These are phyloP conservation scores for Orbilia brochopaga DNA, from an alignment of 2,329 filamentous ascomycete species.

Conservation along the genomic window DNA sequence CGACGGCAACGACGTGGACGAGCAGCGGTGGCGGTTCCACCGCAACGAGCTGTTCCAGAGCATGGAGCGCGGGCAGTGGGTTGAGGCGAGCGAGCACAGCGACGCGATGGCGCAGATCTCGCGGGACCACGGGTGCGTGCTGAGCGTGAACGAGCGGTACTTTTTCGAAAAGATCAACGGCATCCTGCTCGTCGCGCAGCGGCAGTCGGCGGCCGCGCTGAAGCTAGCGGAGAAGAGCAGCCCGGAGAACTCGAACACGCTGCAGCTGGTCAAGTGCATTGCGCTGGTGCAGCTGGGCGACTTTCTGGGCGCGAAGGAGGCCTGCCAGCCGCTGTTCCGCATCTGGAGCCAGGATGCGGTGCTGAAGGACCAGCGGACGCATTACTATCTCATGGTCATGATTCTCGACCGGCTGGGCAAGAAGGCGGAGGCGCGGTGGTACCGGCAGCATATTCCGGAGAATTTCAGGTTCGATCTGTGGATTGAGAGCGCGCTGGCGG, in stretches of 20 bases:
- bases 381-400: conserved; percentile 50
- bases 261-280: conserved; percentile 48
- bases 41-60: conserved; percentile 44
- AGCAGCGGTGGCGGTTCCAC: conserved; percentile 49
- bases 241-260: conserved; percentile 44
- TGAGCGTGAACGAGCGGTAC: conserved; percentile 45
- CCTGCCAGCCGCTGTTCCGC: conserved; percentile 46
- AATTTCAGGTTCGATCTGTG: conserved; percentile 47
- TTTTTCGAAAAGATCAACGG: conserved; percentile 51
- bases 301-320: conserved; percentile 41
- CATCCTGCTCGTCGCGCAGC: conserved; percentile 44
- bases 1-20: conserved; percentile 43
- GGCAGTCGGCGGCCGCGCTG: conserved; percentile 41
- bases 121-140: conserved; percentile 42
- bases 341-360: conserved; percentile 49
- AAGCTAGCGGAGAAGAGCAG: conserved; percentile 39
- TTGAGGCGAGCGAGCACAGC: conserved; percentile 43
- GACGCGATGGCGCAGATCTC: conserved; percentile 48
- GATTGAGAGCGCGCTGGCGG: conserved; percentile 44
- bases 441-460: conserved; percentile 46
- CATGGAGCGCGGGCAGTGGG: conserved; percentile 43
- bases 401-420: conserved; percentile 44
- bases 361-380: conserved; percentile 48
- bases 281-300: conserved; percentile 48
- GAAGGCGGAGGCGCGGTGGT: conserved; percentile 48